phyloP scores from a whole-genome alignment of 345 rosid species.

The Citrus hindsii region DNA sequence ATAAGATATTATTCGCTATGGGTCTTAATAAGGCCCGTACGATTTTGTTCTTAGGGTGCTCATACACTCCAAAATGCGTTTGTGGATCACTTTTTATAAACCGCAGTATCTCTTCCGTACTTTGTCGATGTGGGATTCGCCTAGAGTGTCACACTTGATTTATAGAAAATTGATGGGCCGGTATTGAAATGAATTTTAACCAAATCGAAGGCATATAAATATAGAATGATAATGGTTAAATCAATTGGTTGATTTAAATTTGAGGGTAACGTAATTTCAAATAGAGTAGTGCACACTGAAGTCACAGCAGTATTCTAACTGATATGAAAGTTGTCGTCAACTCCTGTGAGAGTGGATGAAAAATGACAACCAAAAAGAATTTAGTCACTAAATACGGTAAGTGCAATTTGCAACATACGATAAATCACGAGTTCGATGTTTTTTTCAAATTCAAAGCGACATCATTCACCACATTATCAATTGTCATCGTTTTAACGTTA shows the following conservation, averaged over 20 bases:
- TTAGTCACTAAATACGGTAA: neutral
- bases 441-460: neutral
- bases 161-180: too few species aligned
- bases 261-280: neutral
- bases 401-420: neutral
- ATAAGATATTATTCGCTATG: rapidly evolving
- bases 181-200: too few species aligned
- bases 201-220: neutral
- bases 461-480: neutral
- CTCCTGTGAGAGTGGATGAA: neutral
- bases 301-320: neutral
- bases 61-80: too few species aligned
- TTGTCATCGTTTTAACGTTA: neutral
- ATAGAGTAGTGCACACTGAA: neutral
- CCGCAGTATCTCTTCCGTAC: rapidly evolving
- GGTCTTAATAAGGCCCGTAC: rapidly evolving
- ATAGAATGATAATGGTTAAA: neutral
- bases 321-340: neutral
- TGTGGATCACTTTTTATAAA: too few species aligned
- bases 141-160: too few species aligned
- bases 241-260: neutral
- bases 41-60: rapidly evolving
- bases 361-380: neutral
- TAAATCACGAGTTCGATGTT: neutral
- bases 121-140: too few species aligned